These are phyloP conservation scores for Malus sieversii DNA, from an alignment of 306 rosid species.

Conservation along the genomic window DNA sequence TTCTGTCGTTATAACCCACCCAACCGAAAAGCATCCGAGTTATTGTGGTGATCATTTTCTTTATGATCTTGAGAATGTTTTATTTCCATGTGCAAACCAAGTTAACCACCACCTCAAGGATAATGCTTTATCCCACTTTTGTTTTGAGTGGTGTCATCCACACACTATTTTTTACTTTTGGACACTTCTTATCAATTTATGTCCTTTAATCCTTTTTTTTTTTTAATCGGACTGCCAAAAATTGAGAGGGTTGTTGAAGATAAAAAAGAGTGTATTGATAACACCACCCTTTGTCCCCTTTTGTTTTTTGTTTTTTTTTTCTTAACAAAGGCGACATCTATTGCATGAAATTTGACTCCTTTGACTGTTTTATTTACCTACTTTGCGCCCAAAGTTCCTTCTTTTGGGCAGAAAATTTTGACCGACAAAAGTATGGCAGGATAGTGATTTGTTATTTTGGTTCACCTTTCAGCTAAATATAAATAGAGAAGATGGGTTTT, in stretches of 20 bases:
- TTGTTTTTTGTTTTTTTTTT: too few species aligned
- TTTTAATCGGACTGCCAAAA: accelerated
- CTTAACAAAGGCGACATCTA: not conserved
- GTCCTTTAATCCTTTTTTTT: too few species aligned
- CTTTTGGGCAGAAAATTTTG: not conserved
- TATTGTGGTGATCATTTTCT: not conserved
- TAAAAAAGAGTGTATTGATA: too few species aligned
- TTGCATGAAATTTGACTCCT: not conserved
- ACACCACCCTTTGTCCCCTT: too few species aligned
- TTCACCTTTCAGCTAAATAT: not conserved
- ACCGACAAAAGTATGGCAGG: not conserved
- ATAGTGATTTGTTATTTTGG: not conserved
- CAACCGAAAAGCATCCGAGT: not conserved
- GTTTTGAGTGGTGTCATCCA: too few species aligned
- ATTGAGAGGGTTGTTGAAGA: accelerated
- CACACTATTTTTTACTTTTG: too few species aligned
- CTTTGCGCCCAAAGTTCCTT: not conserved
- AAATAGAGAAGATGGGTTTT: not conserved
- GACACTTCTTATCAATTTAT: too few species aligned
- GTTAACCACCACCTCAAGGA: not conserved
- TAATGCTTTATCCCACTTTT: not conserved
- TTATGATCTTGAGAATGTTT: not conserved
- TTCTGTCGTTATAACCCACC: conserved; percentile 5
- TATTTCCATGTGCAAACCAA: not conserved
- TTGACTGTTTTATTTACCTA: not conserved